A percentile compares a stretch with the other conserved stretches of the same genome.
phyloP scores from a whole-genome alignment of 495 filamentous ascomycete species.

The Aeminium ludgeri region DNA sequence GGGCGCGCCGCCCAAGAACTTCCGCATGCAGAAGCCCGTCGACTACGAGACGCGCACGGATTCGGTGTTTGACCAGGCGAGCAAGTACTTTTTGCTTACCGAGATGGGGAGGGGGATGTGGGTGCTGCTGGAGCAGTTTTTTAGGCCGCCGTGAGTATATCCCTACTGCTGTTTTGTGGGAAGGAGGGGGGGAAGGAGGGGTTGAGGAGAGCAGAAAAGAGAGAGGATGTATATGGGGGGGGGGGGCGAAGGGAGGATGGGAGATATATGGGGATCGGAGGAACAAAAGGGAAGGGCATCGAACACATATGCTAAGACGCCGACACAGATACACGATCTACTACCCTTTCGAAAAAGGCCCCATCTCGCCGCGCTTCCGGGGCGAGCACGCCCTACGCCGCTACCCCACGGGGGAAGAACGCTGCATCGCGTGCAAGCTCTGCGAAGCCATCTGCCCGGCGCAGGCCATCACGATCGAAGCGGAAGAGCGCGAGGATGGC shows the following conservation, averaged over 20 bases:
- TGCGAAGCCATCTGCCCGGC: constrained; percentile 98
- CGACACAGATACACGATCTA: constrained; percentile 75
- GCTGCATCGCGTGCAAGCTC: constrained; percentile 98
- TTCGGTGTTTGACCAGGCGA: constrained; percentile 60
- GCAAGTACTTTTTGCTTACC: constrained; percentile 79
- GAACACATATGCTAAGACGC: too few species aligned
- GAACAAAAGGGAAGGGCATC: too few species aligned
- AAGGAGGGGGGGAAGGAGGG: too few species aligned
- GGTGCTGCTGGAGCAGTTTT: constrained; percentile 93
- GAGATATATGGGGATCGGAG: too few species aligned
- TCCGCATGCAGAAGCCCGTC: constrained; percentile 50
- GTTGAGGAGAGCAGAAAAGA: too few species aligned
- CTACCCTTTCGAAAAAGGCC: constrained; percentile 98
- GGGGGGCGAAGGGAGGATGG: too few species aligned
- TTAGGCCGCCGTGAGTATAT: constrained; percentile 87
- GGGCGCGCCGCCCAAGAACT: constrained; percentile 59
- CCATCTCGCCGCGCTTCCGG: constrained; percentile 92
- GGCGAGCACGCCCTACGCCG: constrained; percentile 90
- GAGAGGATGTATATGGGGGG: too few species aligned
- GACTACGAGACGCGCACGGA: constrained; percentile 58
- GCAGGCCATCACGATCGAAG: constrained; percentile 94
- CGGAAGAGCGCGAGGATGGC: constrained; percentile 91
- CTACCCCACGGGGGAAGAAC: constrained; percentile 93
- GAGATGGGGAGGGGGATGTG: constrained; percentile 98
- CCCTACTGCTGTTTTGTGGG: too few species aligned